Evolutionary conservation across 108 stramenopile species (phyloP).

Genomic region (Cyclotella baltica): DNA sequence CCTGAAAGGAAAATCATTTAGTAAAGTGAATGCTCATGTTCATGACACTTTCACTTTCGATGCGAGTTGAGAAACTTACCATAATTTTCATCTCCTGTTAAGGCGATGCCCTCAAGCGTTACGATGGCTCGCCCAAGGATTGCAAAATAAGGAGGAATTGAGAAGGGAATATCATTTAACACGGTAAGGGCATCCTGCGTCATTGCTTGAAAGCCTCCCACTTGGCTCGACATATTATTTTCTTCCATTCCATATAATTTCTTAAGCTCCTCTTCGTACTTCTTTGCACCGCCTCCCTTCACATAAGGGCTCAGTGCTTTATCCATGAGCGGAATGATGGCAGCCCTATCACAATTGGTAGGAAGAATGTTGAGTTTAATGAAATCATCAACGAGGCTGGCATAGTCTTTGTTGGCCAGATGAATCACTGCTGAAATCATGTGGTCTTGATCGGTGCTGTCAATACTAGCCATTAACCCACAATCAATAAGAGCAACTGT

Average conservation of each 20-base stretch:
- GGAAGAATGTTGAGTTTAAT: conserved; percentile 86
- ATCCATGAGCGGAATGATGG: conserved; percentile 91
- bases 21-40: no score
- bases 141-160: conserved; percentile 81
- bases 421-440: conserved; percentile 92
- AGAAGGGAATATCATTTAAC: conserved; percentile 90
- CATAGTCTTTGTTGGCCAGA: conserved; percentile 88
- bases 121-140: conserved; percentile 85
- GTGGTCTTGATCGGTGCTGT: conserved; percentile 72
- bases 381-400: conserved; percentile 89
- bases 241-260: conserved; percentile 89
- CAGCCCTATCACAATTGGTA: conserved; percentile 73
- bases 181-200: conserved; percentile 87
- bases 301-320: conserved; percentile 92
- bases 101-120: conserved; percentile 90
- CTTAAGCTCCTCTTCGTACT: conserved; percentile 84
- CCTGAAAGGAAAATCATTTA: no score
- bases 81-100: conserved; percentile 85
- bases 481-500: conserved; percentile 88
- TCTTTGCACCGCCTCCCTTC: conserved; percentile 91
- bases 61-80: no score
- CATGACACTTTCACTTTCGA: no score
- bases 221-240: conserved; percentile 62
- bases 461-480: conserved; percentile 87
- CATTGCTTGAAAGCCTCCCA: conserved; percentile 86